Evolutionary conservation across 2,329 filamentous ascomycete species (phyloP).

Genomic region (Diaporthe citriasiana): DNA sequence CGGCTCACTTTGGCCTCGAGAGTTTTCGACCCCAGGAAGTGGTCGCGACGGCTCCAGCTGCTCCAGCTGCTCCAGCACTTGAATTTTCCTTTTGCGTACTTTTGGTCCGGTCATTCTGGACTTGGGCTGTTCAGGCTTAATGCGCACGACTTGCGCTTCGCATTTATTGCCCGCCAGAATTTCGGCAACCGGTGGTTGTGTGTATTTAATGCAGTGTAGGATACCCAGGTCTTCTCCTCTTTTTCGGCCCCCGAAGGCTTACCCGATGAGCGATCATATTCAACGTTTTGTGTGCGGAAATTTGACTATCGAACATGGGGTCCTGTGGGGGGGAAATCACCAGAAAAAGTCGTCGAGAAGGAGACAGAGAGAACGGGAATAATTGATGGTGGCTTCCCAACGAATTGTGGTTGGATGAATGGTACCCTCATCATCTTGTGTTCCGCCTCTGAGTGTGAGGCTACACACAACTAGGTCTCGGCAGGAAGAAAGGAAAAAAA

Average conservation of each 20-base stretch:
- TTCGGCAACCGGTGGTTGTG: background rate
- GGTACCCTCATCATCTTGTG: background rate
- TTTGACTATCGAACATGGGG: background rate
- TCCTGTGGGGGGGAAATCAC: background rate
- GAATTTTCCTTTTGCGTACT: background rate
- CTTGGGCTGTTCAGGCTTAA: background rate
- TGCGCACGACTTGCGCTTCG: background rate
- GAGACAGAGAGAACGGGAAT: too few species aligned
- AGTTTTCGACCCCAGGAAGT: background rate
- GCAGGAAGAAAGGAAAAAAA: background rate
- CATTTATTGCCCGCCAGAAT: background rate
- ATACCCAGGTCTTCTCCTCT: conserved; percentile 3
- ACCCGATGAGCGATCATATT: background rate
- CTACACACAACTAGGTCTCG: background rate
- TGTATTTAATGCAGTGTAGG: conserved; percentile 25
- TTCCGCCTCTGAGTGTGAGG: background rate
- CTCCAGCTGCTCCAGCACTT: background rate
- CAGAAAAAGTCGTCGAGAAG: background rate
- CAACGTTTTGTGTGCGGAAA: background rate
- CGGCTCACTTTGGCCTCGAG: background rate
- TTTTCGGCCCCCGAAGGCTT: background rate
- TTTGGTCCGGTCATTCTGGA: background rate
- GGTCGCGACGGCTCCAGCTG: background rate
- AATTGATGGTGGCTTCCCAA: background rate
- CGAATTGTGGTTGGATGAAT: background rate